phyloP scores from a whole-genome alignment of 352 stramenopile species.

The Globisporangium polare region DNA sequence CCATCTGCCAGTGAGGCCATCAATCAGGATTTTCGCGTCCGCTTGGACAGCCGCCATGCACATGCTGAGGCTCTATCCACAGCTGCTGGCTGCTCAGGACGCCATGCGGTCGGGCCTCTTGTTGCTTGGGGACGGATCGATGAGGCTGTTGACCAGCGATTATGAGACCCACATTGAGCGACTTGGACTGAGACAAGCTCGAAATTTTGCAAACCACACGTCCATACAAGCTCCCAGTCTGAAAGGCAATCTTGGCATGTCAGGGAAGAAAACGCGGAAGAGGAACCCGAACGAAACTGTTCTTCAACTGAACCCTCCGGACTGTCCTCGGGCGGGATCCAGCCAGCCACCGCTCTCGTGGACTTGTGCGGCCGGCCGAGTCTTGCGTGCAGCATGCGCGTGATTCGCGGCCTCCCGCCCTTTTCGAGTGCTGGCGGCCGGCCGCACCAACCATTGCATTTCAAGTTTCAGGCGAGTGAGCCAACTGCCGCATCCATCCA shows the following conservation, averaged over 20 bases:
- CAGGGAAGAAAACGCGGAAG: not conserved
- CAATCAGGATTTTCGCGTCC: not conserved
- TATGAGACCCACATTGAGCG: too few relatives aligned
- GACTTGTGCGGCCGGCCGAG: not conserved
- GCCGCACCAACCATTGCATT: not conserved
- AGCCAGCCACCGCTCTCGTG: not conserved
- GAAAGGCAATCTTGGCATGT: not conserved
- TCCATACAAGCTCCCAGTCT: not conserved
- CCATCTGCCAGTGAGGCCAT: not conserved
- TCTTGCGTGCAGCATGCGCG: too few relatives aligned
- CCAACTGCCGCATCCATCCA: not conserved
- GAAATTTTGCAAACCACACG: not conserved
- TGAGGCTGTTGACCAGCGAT: not conserved
- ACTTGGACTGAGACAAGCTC: not conserved
- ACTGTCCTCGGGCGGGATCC: not conserved
- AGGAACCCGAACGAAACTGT: not conserved
- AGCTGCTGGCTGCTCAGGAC: not conserved
- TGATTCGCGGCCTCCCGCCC: too few relatives aligned
- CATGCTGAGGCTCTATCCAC: not conserved
- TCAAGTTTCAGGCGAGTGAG: not conserved
- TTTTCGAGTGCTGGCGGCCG: not conserved
- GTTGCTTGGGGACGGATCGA: not conserved
- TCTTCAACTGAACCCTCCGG: conserved; percentile 5
- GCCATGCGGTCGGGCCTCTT: not conserved
- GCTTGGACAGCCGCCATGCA: not conserved